Evolutionary conservation across 1,284 basidiomycete genomes (phyloP).

Genomic region (Trametes sp.): DNA sequence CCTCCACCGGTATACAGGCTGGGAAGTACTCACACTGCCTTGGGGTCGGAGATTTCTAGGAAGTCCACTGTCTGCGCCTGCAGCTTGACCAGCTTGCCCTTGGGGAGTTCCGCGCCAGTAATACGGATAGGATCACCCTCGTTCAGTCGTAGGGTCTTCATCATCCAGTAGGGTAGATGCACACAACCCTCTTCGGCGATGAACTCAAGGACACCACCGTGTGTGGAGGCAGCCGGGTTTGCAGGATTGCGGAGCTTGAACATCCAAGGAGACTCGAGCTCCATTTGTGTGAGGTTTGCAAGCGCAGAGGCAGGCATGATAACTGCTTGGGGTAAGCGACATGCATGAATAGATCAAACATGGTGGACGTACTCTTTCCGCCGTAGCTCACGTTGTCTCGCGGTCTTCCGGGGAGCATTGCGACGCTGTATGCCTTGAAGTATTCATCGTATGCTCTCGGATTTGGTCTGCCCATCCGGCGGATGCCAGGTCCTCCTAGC

Average conservation of each 20-base stretch:
- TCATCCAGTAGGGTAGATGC: slow-evolving; percentile 99
- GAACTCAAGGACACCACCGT: slow-evolving; percentile 98
- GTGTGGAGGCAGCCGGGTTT: slow-evolving; percentile 88
- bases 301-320: slow-evolving; percentile 98
- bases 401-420: slow-evolving; percentile 84
- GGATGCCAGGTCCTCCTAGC: slow-evolving; percentile 57
- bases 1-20: background rate
- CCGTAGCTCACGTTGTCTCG: slow-evolving; percentile 92
- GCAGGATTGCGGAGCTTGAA: slow-evolving; percentile 94
- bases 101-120: slow-evolving; percentile 86
- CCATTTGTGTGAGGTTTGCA: slow-evolving; percentile 87
- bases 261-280: slow-evolving; percentile 94
- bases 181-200: slow-evolving; percentile 97
- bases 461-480: slow-evolving; percentile 55
- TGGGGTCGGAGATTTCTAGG: slow-evolving; percentile 93
- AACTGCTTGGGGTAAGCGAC: slow-evolving; percentile 58
- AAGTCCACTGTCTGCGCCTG: slow-evolving; percentile 97
- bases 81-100: slow-evolving; percentile 96
- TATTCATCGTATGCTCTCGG: slow-evolving; percentile 82
- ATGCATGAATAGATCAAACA: background rate
- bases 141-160: slow-evolving; percentile 91
- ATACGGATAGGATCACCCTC: slow-evolving; percentile 97
- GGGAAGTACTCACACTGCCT: slow-evolving; percentile 82
- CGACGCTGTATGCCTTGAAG: slow-evolving; percentile 86
- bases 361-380: slow-evolving; percentile 86